Percentiles rank a stretch among this genome's conserved stretches.
Evolutionary conservation across 352 stramenopile genomes (phyloP).

Genomic region (Phytophthora sp.): DNA sequence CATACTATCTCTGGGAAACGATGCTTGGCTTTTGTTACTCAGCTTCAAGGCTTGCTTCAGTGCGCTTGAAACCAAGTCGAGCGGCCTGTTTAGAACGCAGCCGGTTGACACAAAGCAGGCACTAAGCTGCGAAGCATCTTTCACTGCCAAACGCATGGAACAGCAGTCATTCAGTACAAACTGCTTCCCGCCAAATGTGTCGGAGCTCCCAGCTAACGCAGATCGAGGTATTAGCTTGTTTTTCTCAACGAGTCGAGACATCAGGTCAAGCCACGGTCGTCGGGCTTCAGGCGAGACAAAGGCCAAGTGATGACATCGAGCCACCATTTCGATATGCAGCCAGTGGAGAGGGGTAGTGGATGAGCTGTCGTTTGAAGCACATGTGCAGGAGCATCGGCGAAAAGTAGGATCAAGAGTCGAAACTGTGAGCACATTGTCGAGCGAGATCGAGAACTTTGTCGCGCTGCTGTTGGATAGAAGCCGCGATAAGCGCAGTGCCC

Average conservation of each 20-base stretch:
- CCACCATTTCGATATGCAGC: conserved; percentile 48
- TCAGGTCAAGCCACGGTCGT: conserved; percentile 32
- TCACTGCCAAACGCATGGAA: conserved; percentile 3
- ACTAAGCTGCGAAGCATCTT: background rate
- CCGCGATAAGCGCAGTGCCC: conserved; percentile 51
- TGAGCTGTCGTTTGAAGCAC: background rate
- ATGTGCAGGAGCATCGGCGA: conserved; percentile 4
- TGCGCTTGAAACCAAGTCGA: conserved; percentile 5
- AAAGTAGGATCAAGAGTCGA: conserved; percentile 16
- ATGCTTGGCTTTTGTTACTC: background rate
- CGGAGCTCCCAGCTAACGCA: background rate
- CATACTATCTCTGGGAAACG: background rate
- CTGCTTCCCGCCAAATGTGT: conserved; percentile 21
- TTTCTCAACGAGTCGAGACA: conserved; percentile 27
- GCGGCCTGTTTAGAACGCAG: background rate
- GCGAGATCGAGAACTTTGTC: conserved; percentile 32
- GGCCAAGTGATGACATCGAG: conserved; percentile 55
- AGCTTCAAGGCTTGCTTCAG: conserved; percentile 3
- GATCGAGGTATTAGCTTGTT: conserved; percentile 6
- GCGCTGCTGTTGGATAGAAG: conserved; percentile 40
- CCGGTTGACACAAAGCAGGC: background rate
- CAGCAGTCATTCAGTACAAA: conserved; percentile 59
- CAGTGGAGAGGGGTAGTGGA: conserved; percentile 35
- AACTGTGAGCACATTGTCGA: conserved; percentile 40
- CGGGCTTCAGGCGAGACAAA: conserved; percentile 45